A percentile compares a stretch with the other conserved stretches of the same genome.
phyloP scores from a whole-genome alignment of 163 green algal genomes.

The Coccomyxa subellipsoidea region DNA sequence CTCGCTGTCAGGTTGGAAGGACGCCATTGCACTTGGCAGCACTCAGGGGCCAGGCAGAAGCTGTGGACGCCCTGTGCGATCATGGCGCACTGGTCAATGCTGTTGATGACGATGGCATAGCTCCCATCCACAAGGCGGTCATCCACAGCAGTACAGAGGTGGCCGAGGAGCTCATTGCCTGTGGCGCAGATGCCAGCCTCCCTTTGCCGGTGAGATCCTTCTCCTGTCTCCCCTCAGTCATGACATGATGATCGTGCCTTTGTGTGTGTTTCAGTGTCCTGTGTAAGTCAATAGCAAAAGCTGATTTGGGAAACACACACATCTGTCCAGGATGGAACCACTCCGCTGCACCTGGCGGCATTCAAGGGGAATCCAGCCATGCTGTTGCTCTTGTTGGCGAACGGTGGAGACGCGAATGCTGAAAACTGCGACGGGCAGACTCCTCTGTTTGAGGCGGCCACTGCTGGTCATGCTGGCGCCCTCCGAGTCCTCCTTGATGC shows the following conservation, averaged over 20 bases:
- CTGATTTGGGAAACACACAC: too few relatives aligned
- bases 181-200: not conserved
- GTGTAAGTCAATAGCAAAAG: too few relatives aligned
- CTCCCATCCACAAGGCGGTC: not conserved
- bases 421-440: conserved; percentile 15
- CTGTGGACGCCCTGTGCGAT: not conserved
- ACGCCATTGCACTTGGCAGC: conserved; percentile 2
- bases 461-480: not conserved
- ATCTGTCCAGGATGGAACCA: conserved; percentile 10
- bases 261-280: too few relatives aligned
- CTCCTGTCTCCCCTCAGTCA: too few relatives aligned
- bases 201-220: not conserved
- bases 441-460: conserved; percentile 11
- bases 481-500: not conserved
- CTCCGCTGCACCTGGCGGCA: conserved; percentile 28
- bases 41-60: not conserved
- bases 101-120: not conserved
- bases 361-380: conserved; percentile 12
- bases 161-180: not conserved
- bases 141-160: not conserved
- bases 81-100: not conserved
- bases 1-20: not conserved
- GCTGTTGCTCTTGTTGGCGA: conserved; percentile 6
- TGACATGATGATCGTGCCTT: too few relatives aligned
- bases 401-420: conserved; percentile 5